These are phyloP conservation scores for Pseudocercospora musae DNA, from an alignment of 2,329 filamentous ascomycete genomes.

Conservation along the genomic window DNA sequence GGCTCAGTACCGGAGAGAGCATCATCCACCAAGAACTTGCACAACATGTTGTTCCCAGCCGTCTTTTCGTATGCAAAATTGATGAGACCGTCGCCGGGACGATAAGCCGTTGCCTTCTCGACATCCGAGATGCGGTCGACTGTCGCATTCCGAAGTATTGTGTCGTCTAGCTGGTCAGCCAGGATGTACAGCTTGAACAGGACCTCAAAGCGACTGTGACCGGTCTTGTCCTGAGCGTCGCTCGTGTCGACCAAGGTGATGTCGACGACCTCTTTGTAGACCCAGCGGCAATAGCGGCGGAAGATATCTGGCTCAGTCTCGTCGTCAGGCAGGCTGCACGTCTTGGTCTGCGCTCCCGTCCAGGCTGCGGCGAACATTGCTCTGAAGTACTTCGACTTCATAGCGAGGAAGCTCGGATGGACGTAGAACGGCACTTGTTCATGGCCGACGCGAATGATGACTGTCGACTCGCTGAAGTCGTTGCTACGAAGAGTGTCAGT, in stretches of 20 bases:
- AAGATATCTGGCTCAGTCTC: background rate
- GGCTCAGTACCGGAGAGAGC: background rate
- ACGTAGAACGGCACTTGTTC: background rate
- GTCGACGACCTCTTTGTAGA: background rate
- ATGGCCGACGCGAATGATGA: background rate
- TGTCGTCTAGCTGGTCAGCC: constrained; percentile 9
- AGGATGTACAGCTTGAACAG: constrained; percentile 11
- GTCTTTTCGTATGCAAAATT: background rate
- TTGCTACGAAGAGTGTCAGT: background rate
- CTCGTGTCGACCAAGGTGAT: background rate
- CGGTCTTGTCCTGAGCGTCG: background rate
- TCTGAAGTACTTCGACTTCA: background rate
- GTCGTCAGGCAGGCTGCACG: background rate
- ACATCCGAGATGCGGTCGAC: constrained; percentile 7
- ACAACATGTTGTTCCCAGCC: background rate
- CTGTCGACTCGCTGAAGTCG: background rate
- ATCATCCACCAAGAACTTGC: background rate
- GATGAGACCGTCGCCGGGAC: background rate
- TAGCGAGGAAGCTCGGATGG: background rate
- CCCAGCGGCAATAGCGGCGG: background rate
- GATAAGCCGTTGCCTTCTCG: background rate
- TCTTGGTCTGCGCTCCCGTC: background rate
- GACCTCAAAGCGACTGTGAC: background rate
- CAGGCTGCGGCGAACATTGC: background rate
- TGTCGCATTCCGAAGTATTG: constrained; percentile 5